Conservation (phyloP, 2,329 filamentous ascomycete species). For the Proliferodiscus dingleyae region DNA sequence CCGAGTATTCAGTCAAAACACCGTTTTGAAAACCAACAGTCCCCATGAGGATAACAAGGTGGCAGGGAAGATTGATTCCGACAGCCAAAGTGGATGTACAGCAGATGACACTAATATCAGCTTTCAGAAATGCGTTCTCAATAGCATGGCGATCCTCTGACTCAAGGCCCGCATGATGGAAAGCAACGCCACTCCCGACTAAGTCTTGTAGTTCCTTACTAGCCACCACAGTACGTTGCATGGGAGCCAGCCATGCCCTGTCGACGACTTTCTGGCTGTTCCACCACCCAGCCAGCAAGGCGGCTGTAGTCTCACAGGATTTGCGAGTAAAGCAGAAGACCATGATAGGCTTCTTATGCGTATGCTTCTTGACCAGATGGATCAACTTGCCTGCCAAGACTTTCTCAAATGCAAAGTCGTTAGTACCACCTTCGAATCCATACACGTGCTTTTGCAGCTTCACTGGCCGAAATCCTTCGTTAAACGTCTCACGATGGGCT, state of each 20-base stretch:
- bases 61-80: constrained; percentile 78
- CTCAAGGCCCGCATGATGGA: constrained; percentile 76
- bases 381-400: constrained; percentile 61
- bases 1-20: constrained; percentile 65
- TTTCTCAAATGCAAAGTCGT: constrained; percentile 76
- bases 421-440: constrained; percentile 58
- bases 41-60: constrained; percentile 78
- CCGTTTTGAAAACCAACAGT: constrained; percentile 63
- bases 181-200: constrained; percentile 59
- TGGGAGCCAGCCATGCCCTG: constrained; percentile 60
- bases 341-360: constrained; percentile 69
- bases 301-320: constrained; percentile 64
- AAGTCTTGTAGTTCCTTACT: constrained; percentile 55
- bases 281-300: constrained; percentile 63
- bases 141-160: constrained; percentile 57
- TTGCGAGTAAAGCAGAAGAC: constrained; percentile 77
- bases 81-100: constrained; percentile 83
- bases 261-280: constrained; percentile 42
- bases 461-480: constrained; percentile 76
- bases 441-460: constrained; percentile 71
- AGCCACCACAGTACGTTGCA: constrained; percentile 43
- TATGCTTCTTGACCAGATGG: constrained; percentile 61
- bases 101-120: constrained; percentile 75
- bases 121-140: constrained; percentile 63
- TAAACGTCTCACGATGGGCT: constrained; percentile 65